Evolutionary conservation across 768 basidiomycete species (phyloP), one percentile per base, ranked within the genome.

Genomic region (Mycena belliarum): DNA sequence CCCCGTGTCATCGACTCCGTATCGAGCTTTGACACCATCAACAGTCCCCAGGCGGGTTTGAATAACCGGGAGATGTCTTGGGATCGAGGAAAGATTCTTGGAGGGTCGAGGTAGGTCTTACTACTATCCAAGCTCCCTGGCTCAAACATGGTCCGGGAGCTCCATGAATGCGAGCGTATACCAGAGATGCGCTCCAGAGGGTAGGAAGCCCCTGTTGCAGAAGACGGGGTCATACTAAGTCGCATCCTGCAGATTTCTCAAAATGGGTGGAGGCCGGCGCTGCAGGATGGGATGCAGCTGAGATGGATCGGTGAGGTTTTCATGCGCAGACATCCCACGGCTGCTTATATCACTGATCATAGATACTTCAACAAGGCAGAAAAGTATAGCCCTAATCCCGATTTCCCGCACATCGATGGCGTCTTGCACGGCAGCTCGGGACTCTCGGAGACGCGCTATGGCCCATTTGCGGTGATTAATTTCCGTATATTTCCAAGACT

Each of bases 201-300:
- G n/a, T n/a, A n/a, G n/a, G n/a, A n/a, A n/a, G n/a, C n/a, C n/a
- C n/a, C n/a, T n/a, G n/a, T n/a, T n/a, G n/a, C n/a, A n/a, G n/a
- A n/a, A n/a, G n/a, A n/a, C n/a, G n/a, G n/a, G n/a, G n/a, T n/a
- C n/a, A 35, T 33, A 24, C 23, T 18, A 11, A 37, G 18, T 14
- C 18, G 11, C 11, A 5, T 0, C 7, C 25, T 24, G 12, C 46
- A 56, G 66, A 67, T 41, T 67, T 67, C 25, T 41, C 48, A 20
- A 57, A 59, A 21, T 68, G 66, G 66, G 66, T 47, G 6, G 46
- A 52, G 18, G 52, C 56, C n/a, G 66, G 66, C 15, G 61, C 59
- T 20, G 46, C 24, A 24, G 66, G 66, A 6, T 67, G 66, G 66
- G 49, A 32, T 15, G 54, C 61, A 20, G 33, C 49, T 6, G 50